Evolutionary conservation across 371 early-diverging fungal genomes (phyloP).

Genomic region (Mucor saturninus): DNA sequence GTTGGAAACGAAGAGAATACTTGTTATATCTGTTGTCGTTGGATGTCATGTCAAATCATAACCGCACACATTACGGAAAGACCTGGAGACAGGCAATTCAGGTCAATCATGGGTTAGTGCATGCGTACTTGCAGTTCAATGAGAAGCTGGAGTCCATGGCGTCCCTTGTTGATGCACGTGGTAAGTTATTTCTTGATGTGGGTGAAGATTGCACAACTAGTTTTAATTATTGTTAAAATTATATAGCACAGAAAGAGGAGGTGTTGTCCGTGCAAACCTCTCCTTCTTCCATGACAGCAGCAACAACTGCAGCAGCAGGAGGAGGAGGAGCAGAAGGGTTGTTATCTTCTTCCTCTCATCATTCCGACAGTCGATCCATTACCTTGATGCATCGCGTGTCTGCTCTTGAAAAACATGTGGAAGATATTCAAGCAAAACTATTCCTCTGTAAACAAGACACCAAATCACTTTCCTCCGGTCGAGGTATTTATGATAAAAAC

Average conservation of each 20-base stretch:
- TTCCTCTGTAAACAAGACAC: constrained; percentile 47
- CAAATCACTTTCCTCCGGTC: constrained; percentile 23
- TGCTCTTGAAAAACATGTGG: constrained; percentile 41
- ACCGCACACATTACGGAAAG: constrained; percentile 38
- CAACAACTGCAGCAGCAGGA: no score
- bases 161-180: background rate
- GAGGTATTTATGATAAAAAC: constrained; percentile 23
- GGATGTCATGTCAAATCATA: constrained; percentile 45
- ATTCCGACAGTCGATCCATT: constrained; percentile 24
- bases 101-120: constrained; percentile 28
- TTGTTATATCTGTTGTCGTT: constrained; percentile 46
- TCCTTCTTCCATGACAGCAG: no score
- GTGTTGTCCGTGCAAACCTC: no score
- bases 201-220: no score
- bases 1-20: constrained; percentile 48
- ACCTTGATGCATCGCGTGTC: constrained; percentile 34
- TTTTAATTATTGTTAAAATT: no score
- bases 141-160: background rate
- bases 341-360: no score
- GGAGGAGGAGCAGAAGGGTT: no score
- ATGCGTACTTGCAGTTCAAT: constrained; percentile 26
- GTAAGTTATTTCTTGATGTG: background rate
- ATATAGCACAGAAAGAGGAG: no score
- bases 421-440: constrained; percentile 39
- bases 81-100: constrained; percentile 39